A percentile compares a stretch with the other conserved stretches of the same genome.
Evolutionary conservation across 140 eudicot species (phyloP).

Genomic region (Anethum foeniculum): DNA sequence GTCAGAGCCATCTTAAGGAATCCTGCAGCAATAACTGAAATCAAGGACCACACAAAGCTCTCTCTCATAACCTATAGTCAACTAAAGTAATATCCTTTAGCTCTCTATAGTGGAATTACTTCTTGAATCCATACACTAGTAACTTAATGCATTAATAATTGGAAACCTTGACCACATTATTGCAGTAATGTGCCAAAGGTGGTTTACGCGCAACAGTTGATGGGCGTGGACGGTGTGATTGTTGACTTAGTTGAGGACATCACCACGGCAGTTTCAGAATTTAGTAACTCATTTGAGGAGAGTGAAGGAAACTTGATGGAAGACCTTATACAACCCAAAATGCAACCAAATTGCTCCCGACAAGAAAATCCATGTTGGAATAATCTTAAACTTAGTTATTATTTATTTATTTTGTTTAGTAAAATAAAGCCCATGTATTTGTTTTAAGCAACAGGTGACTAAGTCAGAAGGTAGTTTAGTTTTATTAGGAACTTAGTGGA

Average conservation of each 20-base stretch:
- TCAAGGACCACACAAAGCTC: conserved; percentile 44
- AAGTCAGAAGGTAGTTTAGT: no score
- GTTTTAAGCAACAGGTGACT: no score
- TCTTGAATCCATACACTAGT: neutral
- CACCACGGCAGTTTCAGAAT: conserved; percentile 27
- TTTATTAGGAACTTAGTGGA: no score
- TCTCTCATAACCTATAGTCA: conserved; percentile 62
- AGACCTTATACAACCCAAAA: neutral
- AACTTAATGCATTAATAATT: neutral
- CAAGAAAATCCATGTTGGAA: neutral
- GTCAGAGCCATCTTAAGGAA: conserved; percentile 52
- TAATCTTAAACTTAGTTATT: no score
- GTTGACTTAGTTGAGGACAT: conserved; percentile 64
- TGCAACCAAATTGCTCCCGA: neutral
- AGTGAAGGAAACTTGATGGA: neutral
- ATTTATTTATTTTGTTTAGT: no score
- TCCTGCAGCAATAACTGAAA: conserved; percentile 38
- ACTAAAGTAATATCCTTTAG: conserved; percentile 21
- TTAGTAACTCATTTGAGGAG: neutral
- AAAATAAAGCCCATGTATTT: no score
- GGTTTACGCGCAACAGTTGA: conserved; percentile 43
- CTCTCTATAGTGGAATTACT: neutral
- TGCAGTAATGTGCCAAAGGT: conserved; percentile 57
- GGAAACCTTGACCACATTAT: neutral
- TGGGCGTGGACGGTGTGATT: conserved; percentile 75